A percentile compares a stretch with the other conserved stretches of the same genome.
These are phyloP conservation scores for Telopea speciosissima DNA, from an alignment of 177 flowering plant species.

Conservation along the genomic window DNA sequence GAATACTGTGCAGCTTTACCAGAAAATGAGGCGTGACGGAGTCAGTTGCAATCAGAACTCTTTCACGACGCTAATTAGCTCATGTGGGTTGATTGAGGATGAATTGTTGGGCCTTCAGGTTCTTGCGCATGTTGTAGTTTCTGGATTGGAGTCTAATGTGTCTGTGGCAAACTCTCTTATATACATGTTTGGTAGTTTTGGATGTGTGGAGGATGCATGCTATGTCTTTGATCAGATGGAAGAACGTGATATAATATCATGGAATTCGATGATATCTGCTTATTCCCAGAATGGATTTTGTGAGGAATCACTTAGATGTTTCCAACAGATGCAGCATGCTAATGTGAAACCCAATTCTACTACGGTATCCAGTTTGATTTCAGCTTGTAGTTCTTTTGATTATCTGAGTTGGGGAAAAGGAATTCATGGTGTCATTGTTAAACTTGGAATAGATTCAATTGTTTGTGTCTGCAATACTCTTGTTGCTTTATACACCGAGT, in stretches of 20 bases:
- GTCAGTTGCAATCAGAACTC: constrained; percentile 48
- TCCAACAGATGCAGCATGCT: constrained; percentile 44
- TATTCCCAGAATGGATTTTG: constrained; percentile 36
- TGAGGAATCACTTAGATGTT: constrained; percentile 41
- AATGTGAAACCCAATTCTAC: constrained; percentile 41
- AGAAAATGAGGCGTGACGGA: constrained; percentile 47
- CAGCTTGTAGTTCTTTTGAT: constrained; percentile 41
- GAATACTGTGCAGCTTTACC: constrained; percentile 39
- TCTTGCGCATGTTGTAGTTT: constrained; percentile 50
- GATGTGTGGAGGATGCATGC: constrained; percentile 33
- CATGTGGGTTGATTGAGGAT: constrained; percentile 51
- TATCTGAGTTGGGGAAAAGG: constrained; percentile 61
- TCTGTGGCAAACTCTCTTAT: constrained; percentile 73
- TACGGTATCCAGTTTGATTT: constrained; percentile 57
- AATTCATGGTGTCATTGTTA: constrained; percentile 50
- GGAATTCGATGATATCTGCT: constrained; percentile 63
- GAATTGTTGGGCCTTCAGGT: constrained; percentile 50
- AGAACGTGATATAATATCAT: constrained; percentile 54
- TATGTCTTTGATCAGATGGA: constrained; percentile 41
- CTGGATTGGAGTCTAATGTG: constrained; percentile 41
- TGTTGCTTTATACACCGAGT: constrained; percentile 57
- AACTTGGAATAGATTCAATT: constrained; percentile 44
- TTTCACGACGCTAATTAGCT: constrained; percentile 42
- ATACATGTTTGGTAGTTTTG: constrained; percentile 60
- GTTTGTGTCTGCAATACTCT: constrained; percentile 58